phyloP scores from a whole-genome alignment of 1,284 basidiomycete species.

The Melampsora americana region DNA sequence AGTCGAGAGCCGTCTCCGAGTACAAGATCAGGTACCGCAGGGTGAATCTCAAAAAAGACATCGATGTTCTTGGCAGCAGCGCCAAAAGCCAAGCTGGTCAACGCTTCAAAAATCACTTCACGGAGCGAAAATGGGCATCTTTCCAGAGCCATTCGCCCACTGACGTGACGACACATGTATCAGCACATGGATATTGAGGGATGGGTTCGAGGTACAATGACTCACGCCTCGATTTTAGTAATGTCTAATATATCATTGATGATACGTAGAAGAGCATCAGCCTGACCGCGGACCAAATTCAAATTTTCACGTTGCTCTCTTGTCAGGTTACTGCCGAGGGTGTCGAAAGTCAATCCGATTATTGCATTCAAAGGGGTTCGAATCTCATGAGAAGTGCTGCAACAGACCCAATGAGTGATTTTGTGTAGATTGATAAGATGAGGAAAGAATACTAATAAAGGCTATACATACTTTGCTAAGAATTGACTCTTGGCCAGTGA shows the following conservation, averaged over 20 bases:
- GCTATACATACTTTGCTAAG: constrained; percentile 34
- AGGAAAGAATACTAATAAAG: no score
- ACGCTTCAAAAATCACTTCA: constrained; percentile 41
- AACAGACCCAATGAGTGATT: no score
- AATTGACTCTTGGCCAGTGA: constrained; percentile 42
- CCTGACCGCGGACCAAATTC: constrained; percentile 36
- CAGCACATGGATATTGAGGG: neutral
- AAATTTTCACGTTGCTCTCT: constrained; percentile 42
- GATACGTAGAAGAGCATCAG: constrained; percentile 34
- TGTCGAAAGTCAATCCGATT: constrained; percentile 42
- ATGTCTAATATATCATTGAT: constrained; percentile 44
- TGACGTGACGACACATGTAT: neutral
- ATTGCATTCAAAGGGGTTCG: constrained; percentile 43
- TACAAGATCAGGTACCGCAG: constrained; percentile 43
- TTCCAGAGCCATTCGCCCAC: constrained; percentile 43
- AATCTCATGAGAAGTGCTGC: constrained; percentile 43
- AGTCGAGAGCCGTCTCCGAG: constrained; percentile 40
- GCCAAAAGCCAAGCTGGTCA: constrained; percentile 36
- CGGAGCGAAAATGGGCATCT: constrained; percentile 34
- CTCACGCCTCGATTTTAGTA: constrained; percentile 44
- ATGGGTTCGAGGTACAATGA: constrained; percentile 1
- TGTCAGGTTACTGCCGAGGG: constrained; percentile 39
- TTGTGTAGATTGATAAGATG: neutral
- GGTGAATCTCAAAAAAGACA: constrained; percentile 41
- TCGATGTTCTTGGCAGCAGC: constrained; percentile 38